Conservation (phyloP, 495 filamentous ascomycete species). For the Tuber borchii region DNA sequence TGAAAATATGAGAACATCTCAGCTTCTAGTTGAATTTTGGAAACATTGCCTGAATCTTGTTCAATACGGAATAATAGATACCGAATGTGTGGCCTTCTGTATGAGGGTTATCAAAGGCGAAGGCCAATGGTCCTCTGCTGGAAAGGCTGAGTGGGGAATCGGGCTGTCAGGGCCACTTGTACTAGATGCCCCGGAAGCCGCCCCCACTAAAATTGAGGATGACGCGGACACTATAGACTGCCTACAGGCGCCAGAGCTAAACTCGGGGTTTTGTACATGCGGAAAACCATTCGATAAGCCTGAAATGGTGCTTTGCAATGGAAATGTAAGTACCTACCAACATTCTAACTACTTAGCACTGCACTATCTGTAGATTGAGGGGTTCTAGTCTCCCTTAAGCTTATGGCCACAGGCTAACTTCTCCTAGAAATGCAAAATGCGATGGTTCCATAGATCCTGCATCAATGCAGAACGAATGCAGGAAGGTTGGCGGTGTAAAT, state of each 20-base stretch:
- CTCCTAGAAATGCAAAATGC: slow-evolving; percentile 26
- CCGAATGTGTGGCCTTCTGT: slow-evolving; percentile 30
- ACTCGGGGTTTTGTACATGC: slow-evolving; percentile 36
- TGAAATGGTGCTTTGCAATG: slow-evolving; percentile 35
- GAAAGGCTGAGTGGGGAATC: slow-evolving; percentile 22
- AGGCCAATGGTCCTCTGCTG: slow-evolving; percentile 35
- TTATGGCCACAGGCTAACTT: slow-evolving; percentile 13
- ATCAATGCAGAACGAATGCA: slow-evolving; percentile 8
- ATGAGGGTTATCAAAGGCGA: slow-evolving; percentile 38
- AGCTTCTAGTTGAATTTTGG: slow-evolving; percentile 38
- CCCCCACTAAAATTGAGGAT: neutral
- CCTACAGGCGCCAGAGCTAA: neutral
- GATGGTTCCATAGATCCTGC: slow-evolving; percentile 38
- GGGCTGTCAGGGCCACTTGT: slow-evolving; percentile 30
- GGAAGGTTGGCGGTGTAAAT: slow-evolving; percentile 24
- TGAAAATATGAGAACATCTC: slow-evolving; percentile 23
- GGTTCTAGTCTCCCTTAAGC: neutral
- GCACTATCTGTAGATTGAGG: neutral
- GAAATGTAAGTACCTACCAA: slow-evolving; percentile 26
- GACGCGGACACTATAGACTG: neutral
- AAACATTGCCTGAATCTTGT: slow-evolving; percentile 40
- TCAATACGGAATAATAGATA: slow-evolving; percentile 36
- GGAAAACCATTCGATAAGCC: slow-evolving; percentile 28
- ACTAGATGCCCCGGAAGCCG: slow-evolving; percentile 15
- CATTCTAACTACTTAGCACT: neutral